Evolutionary conservation across 1,284 basidiomycete species (phyloP), one percentile per base, ranked within the genome.

Genomic region (Fomitopsis palustris): DNA sequence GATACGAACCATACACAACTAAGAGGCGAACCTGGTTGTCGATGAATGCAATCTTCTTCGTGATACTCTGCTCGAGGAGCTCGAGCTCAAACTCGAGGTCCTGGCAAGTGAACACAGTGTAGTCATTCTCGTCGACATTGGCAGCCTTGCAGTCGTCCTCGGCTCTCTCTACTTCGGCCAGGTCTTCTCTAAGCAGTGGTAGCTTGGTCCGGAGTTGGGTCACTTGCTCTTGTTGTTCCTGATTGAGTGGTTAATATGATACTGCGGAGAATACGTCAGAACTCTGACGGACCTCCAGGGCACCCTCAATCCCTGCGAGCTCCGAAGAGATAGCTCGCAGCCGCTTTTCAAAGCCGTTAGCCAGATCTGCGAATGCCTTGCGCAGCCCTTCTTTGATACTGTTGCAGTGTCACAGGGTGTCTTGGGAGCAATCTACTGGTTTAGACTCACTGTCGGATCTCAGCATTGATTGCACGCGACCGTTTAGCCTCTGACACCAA

Each of bases 121-220:
- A 93, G 72, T 98, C 96, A 72, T 98, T 98, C 74, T 98, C 96
- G 70, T 98, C 96, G 3, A 98, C 90, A 66, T 96, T 98, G 19
- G 95, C 96, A n/a, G 88, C 86, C 4, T 77, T 76, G 70, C 96
- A 98, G 58, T 90, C 90, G 9, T 81, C 79, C 67, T 96, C 93
- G 1, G 84, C 88, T 4, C 72, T 76, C 1, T 78, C 78, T 10
- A 92, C 86, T 8, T 75, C 73, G 8, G 73, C 73, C 21, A 94
- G 72, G 0, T 79, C 75, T 19, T 86, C 82, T 8, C 83, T 78
- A 33, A 93, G 74, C 0, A 79, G 78, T 1, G 85, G 84, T 69
- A 93, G 78, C 63, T 84, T 82, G 1, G 79, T 82, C 67, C 92
- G 84, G 58, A 94, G 81, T 42, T 80, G 70, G 21, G 74, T 72